phyloP scores from a whole-genome alignment of 768 basidiomycete genomes.

The Kwoniella sp. region DNA sequence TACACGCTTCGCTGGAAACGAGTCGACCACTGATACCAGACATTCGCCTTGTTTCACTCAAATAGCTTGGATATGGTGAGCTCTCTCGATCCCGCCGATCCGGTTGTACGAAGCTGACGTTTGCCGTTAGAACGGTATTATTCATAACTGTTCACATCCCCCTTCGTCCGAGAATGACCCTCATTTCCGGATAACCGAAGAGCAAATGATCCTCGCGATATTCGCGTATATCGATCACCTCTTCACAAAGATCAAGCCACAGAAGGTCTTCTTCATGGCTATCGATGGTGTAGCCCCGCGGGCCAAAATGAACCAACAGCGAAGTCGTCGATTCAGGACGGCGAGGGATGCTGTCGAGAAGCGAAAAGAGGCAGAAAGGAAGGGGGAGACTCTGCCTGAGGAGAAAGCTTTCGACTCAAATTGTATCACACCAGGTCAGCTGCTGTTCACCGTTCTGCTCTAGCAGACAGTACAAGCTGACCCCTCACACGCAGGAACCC shows the following conservation, averaged over 20 bases:
- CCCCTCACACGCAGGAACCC: slow-evolving; percentile 66
- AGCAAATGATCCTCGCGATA: slow-evolving; percentile 95
- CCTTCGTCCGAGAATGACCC: slow-evolving; percentile 82
- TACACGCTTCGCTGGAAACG: not conserved
- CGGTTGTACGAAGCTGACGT: slow-evolving; percentile 3
- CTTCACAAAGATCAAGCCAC: slow-evolving; percentile 95
- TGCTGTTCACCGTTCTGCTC: slow-evolving; percentile 22
- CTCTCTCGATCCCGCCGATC: not conserved
- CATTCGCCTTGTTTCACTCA: slow-evolving; percentile 11
- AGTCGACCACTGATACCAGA: slow-evolving; percentile 1
- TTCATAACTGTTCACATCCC: slow-evolving; percentile 80
- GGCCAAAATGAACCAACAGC: slow-evolving; percentile 99
- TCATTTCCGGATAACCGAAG: slow-evolving; percentile 92
- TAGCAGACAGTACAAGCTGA: slow-evolving; percentile 4
- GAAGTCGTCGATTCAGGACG: slow-evolving; percentile 90
- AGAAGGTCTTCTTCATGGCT: slow-evolving; percentile 98
- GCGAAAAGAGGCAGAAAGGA: slow-evolving; percentile 79
- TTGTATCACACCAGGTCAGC: slow-evolving; percentile 92
- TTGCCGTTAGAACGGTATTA: slow-evolving; percentile 58
- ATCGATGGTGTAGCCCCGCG: slow-evolving; percentile 98
- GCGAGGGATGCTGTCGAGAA: slow-evolving; percentile 89
- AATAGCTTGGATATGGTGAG: slow-evolving; percentile 30
- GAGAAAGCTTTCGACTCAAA: slow-evolving; percentile 98
- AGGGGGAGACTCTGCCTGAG: slow-evolving; percentile 87
- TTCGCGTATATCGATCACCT: slow-evolving; percentile 96